phyloP scores from a whole-genome alignment of 1,139 yeast genomes.

The Scheffersomyces cryptocercus region DNA sequence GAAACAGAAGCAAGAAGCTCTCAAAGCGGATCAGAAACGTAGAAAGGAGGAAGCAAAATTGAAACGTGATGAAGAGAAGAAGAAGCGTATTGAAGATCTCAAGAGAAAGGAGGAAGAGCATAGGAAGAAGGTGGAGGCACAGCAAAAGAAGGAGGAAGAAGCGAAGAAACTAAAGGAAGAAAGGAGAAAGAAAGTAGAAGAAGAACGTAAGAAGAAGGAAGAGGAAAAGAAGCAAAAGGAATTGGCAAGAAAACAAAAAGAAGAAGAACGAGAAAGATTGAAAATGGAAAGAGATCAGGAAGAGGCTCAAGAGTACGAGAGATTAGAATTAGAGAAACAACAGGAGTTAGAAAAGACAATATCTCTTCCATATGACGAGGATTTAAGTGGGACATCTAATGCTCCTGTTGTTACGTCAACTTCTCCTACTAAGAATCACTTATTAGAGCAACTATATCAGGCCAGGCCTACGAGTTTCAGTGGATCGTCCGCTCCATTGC shows the following conservation, averaged over 20 bases:
- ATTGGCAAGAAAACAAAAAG: slow-evolving; percentile 39
- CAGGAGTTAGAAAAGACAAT: slow-evolving; percentile 10
- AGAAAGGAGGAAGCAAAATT: slow-evolving; percentile 50
- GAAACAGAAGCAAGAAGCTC: slow-evolving; percentile 34
- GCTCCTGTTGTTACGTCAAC: not conserved
- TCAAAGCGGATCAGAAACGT: slow-evolving; percentile 45
- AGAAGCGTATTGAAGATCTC: slow-evolving; percentile 40
- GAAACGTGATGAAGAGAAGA: slow-evolving; percentile 57
- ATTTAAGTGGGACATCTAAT: not conserved
- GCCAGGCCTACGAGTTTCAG: slow-evolving; percentile 31
- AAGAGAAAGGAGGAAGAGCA: slow-evolving; percentile 50
- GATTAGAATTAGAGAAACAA: slow-evolving; percentile 33
- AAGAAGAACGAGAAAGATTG: slow-evolving; percentile 29
- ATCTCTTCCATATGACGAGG: not conserved
- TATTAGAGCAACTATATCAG: slow-evolving; percentile 37
- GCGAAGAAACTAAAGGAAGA: slow-evolving; percentile 39
- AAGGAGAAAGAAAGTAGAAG: slow-evolving; percentile 49
- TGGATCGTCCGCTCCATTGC: slow-evolving; percentile 19
- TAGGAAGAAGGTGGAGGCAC: slow-evolving; percentile 43
- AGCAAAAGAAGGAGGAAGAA: slow-evolving; percentile 53
- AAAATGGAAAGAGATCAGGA: slow-evolving; percentile 23
- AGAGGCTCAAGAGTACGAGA: slow-evolving; percentile 25
- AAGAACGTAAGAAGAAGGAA: slow-evolving; percentile 41
- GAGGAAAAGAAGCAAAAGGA: slow-evolving; percentile 48
- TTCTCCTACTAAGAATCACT: slow-evolving; percentile 26